Base-by-base conservation (phyloP, 345 rosid species). In the Nasturtium officinale region DNA sequence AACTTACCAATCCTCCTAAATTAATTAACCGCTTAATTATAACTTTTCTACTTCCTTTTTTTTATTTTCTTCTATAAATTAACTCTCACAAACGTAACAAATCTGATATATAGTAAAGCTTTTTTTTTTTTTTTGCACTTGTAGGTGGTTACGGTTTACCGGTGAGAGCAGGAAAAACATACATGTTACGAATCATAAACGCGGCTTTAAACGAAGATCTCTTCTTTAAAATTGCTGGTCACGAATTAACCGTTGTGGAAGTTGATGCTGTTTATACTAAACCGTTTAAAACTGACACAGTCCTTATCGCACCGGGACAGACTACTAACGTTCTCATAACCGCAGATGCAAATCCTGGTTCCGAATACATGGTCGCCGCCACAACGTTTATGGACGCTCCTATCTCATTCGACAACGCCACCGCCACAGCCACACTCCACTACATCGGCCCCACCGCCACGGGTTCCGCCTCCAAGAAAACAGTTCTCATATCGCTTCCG, bases 351-450 rank as follows among this genome's bases (percentile, higher is more conserved):
- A 43, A 42, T 61, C 21, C 85, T 0, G 96, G 90, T 58, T 62
- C 71, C 12, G 84, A 72, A 18, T 89, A 84, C 82, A 53, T 91
- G 42, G 73, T 91, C 7, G 80, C 84, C 2, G 91, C 83, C 69
- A 88, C 95, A 1, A 81, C 96, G 10, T 94, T 91, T 87, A 84
- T 88, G 95, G 96, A 94, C 69, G 76, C 90, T 13, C 97, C 90
- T 0, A 74, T 89, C 28, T 29, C 60, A 0, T 80, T 88, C 16
- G 93, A 94, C 72, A 53, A 75, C 47, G 86, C 91, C 7, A 92
- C 91, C 76, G 87, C 85, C 2, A 76, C 71, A 10, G 75, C 79
- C 35, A 76, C 54, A 55, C 79, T 76, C 71, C 79, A 69, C 33
- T 76, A 76, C 61, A 55, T 69, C 3, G 71, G n/a, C n/a, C n/a